phyloP scores from a whole-genome alignment of 164 flowering plant species.

The Magnolia sinica region DNA sequence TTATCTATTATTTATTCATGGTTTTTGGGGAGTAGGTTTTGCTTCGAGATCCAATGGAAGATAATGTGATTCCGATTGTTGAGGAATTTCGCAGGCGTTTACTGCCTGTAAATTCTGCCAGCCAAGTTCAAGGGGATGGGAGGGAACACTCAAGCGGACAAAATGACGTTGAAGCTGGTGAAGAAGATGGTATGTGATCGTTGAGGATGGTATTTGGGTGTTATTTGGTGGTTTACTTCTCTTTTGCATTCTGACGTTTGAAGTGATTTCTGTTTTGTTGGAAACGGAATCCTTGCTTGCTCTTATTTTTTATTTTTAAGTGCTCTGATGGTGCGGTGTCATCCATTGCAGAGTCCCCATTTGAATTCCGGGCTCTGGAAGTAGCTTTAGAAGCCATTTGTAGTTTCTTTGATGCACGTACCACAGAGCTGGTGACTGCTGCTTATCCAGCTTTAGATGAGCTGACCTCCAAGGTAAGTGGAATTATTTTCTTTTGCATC shows the following conservation, averaged over 20 bases:
- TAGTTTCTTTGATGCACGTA: constrained; percentile 86
- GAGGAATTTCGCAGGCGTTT: constrained; percentile 83
- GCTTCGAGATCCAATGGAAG: constrained; percentile 84
- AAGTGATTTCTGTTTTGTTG: not conserved
- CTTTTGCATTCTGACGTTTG: not conserved
- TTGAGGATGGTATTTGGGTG: not conserved
- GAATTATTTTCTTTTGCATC: not conserved
- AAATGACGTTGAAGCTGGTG: constrained; percentile 55
- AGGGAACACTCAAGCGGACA: constrained; percentile 43
- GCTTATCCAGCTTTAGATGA: constrained; percentile 95
- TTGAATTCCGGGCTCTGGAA: constrained; percentile 92
- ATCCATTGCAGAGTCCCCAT: constrained; percentile 72
- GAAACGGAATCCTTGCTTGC: not conserved
- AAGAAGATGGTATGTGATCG: constrained; percentile 59
- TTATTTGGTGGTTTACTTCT: not conserved
- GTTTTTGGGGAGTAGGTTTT: constrained; percentile 46
- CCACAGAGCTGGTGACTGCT: constrained; percentile 78
- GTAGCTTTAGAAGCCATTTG: constrained; percentile 92
- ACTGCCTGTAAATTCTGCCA: constrained; percentile 34
- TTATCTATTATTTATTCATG: no score
- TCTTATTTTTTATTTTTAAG: not conserved
- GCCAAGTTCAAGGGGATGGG: constrained; percentile 41
- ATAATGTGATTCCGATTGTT: constrained; percentile 76
- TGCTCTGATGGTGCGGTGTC: constrained; percentile 2
- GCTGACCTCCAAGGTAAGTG: constrained; percentile 74